phyloP scores from a whole-genome alignment of 2,329 filamentous ascomycete genomes.

The Verticillium isaacii region DNA sequence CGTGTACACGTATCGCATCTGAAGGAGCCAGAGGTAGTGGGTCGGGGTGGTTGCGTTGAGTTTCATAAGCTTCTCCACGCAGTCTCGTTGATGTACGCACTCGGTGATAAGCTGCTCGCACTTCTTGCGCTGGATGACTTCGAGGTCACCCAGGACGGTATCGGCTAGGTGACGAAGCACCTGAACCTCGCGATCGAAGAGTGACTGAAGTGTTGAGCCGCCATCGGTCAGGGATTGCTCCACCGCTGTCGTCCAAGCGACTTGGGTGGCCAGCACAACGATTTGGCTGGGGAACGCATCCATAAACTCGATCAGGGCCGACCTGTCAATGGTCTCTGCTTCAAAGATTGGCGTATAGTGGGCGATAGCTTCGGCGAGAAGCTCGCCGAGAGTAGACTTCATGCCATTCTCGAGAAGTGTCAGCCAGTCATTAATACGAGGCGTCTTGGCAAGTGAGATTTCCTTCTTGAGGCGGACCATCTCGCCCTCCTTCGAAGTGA shows the following conservation, averaged over 20 bases:
- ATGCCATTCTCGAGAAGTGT: slow-evolving; percentile 86
- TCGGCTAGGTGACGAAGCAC: slow-evolving; percentile 81
- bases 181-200: slow-evolving; percentile 80
- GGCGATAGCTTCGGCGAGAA: slow-evolving; percentile 80
- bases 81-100: slow-evolving; percentile 94
- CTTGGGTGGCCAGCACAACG: slow-evolving; percentile 90
- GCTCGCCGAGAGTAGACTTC: slow-evolving; percentile 88
- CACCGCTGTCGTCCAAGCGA: slow-evolving; percentile 86
- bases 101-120: slow-evolving; percentile 99
- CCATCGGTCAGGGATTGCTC: slow-evolving; percentile 70
- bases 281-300: slow-evolving; percentile 85
- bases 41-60: slow-evolving; percentile 68
- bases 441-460: slow-evolving; percentile 88
- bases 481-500: slow-evolving; percentile 94
- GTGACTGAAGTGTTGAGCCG: slow-evolving; percentile 60
- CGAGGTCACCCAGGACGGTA: slow-evolving; percentile 85
- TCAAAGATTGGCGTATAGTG: slow-evolving; percentile 77
- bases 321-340: slow-evolving; percentile 63
- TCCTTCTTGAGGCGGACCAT: slow-evolving; percentile 81
- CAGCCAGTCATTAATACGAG: slow-evolving; percentile 99
- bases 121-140: slow-evolving; percentile 84
- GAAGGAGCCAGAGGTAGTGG: slow-evolving; percentile 89
- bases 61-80: slow-evolving; percentile 79
- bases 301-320: slow-evolving; percentile 75
- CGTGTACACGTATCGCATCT: slow-evolving; percentile 94